Base-by-base conservation (phyloP, 1,139 yeast genomes). In the Saccharomyces pastorianus region DNA sequence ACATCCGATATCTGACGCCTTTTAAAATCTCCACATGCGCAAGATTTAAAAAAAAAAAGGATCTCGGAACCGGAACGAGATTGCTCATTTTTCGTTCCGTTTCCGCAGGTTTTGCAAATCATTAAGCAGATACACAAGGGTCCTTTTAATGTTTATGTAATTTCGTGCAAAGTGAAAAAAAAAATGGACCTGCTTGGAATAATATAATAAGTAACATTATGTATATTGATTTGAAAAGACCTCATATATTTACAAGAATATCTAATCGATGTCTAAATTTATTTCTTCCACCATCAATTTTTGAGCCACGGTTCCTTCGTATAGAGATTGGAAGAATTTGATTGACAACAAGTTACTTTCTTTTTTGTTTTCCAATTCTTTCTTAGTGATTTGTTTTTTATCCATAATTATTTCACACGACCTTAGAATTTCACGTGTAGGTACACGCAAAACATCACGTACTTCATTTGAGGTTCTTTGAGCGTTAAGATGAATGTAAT, bases 401-500 rank as follows among this genome's bases (percentile, higher is more conserved):
- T 65, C 68, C 29, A 67, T 48, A 3, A 62, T 57, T 13, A 64
- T 47, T 47, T 89, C 96, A 72, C 90, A 85, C 48, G 84, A 83
- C 53, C 82, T 80, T 65, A 88, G 81, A 3, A 93, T 88, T 65
- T 90, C 96, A 60, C 91, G 83, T 0, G 89, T 80, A 5, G 98
- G 98, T 65, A 79, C 84, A 63, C 80, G 82, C 64, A 93, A 75
- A 1, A 93, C 96, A 62, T 83, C 82, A 42, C 95, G 78, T 57
- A 90, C 87, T 67, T 93, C 98, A 61, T 81, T 82, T 0, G 96
- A 76, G 9, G 93, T 81, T 58, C 99, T 77, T 53, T 79, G 79
- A 2, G 96, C 84, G 67, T 91, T 91, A 47, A 76, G 67, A 62
- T 87, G 95, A 9, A 87, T 83, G 64, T 89, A 93, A 57, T 90